A percentile compares a stretch with the other conserved stretches of the same genome.
Evolutionary conservation across 805 yeast species (phyloP).

Genomic region (Candida ponderosae): DNA sequence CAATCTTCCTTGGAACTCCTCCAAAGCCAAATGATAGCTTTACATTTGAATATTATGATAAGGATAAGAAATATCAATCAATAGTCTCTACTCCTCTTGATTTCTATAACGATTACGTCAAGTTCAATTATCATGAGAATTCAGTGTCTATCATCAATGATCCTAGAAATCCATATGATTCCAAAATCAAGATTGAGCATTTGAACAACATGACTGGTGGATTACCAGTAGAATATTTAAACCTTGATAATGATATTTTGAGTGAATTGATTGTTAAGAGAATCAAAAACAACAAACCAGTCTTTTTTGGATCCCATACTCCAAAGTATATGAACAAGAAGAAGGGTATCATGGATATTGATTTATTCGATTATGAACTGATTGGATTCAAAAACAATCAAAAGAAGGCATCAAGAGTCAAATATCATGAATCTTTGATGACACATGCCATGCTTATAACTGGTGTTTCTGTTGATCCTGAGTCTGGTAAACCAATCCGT

Average conservation of each 20-base stretch:
- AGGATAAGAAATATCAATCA: conserved; percentile 46
- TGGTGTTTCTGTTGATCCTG: conserved; percentile 66
- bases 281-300: conserved; percentile 66
- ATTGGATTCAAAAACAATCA: conserved; percentile 47
- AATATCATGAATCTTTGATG: conserved; percentile 68
- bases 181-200: conserved; percentile 62
- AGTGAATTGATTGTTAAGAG: conserved; percentile 58
- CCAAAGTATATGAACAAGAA: conserved; percentile 59
- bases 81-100: conserved; percentile 54
- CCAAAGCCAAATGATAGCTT: conserved; percentile 64
- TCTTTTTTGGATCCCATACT: conserved; percentile 87
- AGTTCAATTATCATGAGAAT: conserved; percentile 38
- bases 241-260: conserved; percentile 50
- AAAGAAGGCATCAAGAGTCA: conserved; percentile 60
- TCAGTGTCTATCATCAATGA: conserved; percentile 69
- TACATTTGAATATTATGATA: conserved; percentile 69
- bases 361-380: conserved; percentile 58
- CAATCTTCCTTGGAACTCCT: conserved; percentile 70
- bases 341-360: conserved; percentile 66
- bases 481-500: conserved; percentile 46
- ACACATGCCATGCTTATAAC: conserved; percentile 88
- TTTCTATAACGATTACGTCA: conserved; percentile 49
- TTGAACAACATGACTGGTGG: conserved; percentile 69
- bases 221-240: conserved; percentile 64
- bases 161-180: conserved; percentile 66